A percentile compares a stretch with the other conserved stretches of the same genome.
Evolutionary conservation across 148 eudicot species (phyloP).

Genomic region (Arbutus unedo): DNA sequence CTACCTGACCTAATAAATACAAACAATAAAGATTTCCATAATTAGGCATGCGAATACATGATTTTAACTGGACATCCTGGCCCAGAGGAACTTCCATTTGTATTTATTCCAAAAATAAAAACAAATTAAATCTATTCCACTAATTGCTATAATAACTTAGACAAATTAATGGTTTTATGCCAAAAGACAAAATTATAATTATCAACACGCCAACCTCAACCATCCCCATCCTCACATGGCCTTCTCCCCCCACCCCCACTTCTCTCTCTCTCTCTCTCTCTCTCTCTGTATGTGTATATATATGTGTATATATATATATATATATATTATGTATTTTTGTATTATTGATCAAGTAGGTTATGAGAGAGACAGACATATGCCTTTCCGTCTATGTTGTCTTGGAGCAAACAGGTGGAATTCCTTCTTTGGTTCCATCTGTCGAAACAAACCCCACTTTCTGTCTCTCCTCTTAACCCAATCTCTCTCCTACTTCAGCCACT

Average conservation of each 20-base stretch:
- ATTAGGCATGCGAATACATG: not conserved
- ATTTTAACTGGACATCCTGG: not conserved
- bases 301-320: not conserved
- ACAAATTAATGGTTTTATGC: not conserved
- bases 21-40: not conserved
- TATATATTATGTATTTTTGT: not conserved
- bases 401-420: not conserved
- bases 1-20: not conserved
- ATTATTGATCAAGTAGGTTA: too few relatives aligned
- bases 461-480: not conserved
- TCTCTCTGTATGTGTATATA: not conserved
- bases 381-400: not conserved
- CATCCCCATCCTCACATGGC: not conserved
- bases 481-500: not conserved
- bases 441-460: not conserved
- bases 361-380: not conserved
- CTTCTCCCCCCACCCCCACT: not conserved
- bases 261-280: not conserved
- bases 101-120: too few relatives aligned
- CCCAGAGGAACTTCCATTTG: not conserved
- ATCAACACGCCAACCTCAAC: not conserved
- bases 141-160: not conserved
- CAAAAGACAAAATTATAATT: not conserved
- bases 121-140: not conserved
- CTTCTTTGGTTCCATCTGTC: constrained; percentile 11